Conservation (phyloP, 148 eudicot genomes). For the Silene conica region DNA sequence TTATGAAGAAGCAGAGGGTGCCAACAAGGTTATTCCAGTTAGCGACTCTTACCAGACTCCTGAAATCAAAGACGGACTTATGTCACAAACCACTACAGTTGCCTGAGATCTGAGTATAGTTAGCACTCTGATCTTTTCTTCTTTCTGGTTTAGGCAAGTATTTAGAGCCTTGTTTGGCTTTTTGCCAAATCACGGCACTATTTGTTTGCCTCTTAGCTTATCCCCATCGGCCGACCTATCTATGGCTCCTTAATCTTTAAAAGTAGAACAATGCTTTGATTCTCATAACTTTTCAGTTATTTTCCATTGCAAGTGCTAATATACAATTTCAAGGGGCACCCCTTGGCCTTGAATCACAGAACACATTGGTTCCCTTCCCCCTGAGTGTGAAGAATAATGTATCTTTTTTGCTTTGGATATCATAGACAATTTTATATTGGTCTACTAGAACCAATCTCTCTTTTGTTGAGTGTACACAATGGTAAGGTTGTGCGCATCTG, state of each 20-base stretch:
- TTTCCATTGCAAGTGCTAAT: too few species aligned
- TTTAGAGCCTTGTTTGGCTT: not conserved
- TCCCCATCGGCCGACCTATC: too few species aligned
- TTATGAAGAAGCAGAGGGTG: constrained; percentile 38
- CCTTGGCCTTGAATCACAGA: too few species aligned
- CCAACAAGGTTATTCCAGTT: constrained; percentile 15
- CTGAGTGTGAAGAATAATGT: too few species aligned
- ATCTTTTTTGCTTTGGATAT: too few species aligned
- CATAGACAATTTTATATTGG: too few species aligned
- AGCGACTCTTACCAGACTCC: constrained; percentile 18
- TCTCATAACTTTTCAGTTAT: not conserved
- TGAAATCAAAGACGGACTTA: constrained; percentile 17
- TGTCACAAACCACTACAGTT: constrained; percentile 33
- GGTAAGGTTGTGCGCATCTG: too few species aligned
- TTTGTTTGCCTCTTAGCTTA: not conserved
- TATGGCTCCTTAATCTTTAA: not conserved
- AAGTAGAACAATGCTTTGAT: not conserved
- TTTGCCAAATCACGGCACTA: not conserved
- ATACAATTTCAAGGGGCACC: too few species aligned
- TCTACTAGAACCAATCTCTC: too few species aligned
- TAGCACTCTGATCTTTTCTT: not conserved
- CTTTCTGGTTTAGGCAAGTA: not conserved
- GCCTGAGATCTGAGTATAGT: constrained; percentile 14
- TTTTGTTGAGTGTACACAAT: too few species aligned
- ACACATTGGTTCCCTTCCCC: too few species aligned